Evolutionary conservation across 345 rosid genomes (phyloP), one percentile per base, ranked within the genome.

Genomic region (Adansonia digitata): DNA sequence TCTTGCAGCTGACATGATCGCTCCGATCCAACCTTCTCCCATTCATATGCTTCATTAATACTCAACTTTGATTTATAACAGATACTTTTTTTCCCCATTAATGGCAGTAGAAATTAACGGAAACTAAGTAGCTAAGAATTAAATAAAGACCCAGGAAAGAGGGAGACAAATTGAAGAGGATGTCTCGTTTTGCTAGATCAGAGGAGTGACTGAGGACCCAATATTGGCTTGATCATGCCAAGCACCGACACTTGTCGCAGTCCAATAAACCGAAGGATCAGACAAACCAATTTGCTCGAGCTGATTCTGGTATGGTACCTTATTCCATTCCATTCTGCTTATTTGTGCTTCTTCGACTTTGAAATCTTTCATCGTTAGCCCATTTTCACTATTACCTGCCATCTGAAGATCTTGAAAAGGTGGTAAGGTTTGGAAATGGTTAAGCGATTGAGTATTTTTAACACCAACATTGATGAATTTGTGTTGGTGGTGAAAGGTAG

Each of bases 21-120:
- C 92, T 89, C 96, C 87, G 94, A 92, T 92, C 97, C 96, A 79
- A 82, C 70, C 91, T 86, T 84, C 86, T 85, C 82, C 84, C 88
- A 77, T 88, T 86, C 76, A 66, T 76, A 56, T 74, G n/a, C 77
- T 49, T 77, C 82, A 39, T n/a, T n/a, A n/a, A 49, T 43, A 69
- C 46, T 63, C 69, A 79, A 48, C n/a, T n/a, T n/a, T n/a, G n/a
- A n/a, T 37, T 63, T 37, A 63, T 63, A 37, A 22, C 17, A 48
- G 20, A 0, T 15, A 2, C 10, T 10, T 42, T n/a, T n/a, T n/a
- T n/a, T n/a, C n/a, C n/a, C n/a, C n/a, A n/a, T n/a, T 31, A 31
- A 31, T 3, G 56, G n/a, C 56, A 51, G 3, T 51, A 51, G 53
- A 17, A 49, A 49, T 49, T 2, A 49, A 49, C 20, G 22, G 53